phyloP scores from a whole-genome alignment of 306 rosid species.

The Quercus aquifolioides region DNA sequence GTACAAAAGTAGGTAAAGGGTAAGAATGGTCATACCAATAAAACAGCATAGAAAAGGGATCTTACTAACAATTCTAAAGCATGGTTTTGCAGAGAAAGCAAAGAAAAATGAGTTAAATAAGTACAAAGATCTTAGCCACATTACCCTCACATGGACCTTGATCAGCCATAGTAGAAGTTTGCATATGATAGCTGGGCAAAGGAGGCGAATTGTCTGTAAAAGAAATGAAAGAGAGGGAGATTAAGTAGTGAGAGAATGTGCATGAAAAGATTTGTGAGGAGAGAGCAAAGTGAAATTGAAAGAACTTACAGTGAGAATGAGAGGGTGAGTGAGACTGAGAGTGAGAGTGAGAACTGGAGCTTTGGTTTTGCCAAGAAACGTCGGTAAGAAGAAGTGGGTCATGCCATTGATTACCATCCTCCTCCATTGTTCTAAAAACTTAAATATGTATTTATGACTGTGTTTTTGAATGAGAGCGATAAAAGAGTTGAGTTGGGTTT shows the following conservation, averaged over 20 bases:
- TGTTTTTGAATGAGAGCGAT: too few species aligned
- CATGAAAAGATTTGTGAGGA: background rate
- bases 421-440: slow-evolving; percentile 38
- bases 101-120: background rate
- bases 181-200: slow-evolving; percentile 24
- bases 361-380: slow-evolving; percentile 37
- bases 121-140: slow-evolving; percentile 18
- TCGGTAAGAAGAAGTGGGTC: slow-evolving; percentile 69
- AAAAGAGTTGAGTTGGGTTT: too few species aligned
- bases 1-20: slow-evolving; percentile 69
- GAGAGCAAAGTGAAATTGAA: background rate
- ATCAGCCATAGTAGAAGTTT: slow-evolving; percentile 41
- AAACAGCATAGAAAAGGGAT: too few species aligned
- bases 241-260: slow-evolving; percentile 15
- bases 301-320: slow-evolving; percentile 36
- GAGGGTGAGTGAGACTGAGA: too few species aligned
- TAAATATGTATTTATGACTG: slow-evolving; percentile 5
- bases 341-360: slow-evolving; percentile 14
- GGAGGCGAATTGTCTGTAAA: slow-evolving; percentile 28
- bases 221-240: background rate
- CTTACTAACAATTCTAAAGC: too few species aligned
- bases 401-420: slow-evolving; percentile 29
- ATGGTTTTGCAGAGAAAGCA: too few species aligned
- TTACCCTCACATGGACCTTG: slow-evolving; percentile 19
- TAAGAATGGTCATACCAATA: slow-evolving; percentile 1